A percentile compares a stretch with the other conserved stretches of the same genome.
These are phyloP conservation scores for Leccinum subtestaceum DNA, from an alignment of 768 basidiomycete species.

Conservation along the genomic window DNA sequence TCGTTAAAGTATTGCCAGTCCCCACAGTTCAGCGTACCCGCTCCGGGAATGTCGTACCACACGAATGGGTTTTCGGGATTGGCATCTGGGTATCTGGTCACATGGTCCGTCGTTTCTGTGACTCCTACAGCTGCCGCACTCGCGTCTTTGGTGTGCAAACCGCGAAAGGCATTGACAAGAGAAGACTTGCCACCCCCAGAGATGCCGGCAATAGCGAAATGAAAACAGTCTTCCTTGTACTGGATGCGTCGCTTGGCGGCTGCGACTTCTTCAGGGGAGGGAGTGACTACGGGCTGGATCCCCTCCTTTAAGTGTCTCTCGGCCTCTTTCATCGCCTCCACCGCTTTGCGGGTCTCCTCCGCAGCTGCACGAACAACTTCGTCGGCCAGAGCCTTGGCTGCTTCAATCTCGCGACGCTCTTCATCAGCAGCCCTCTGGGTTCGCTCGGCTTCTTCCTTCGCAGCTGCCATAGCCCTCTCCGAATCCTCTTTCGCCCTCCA, in stretches of 20 bases:
- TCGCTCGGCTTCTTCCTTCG: not conserved
- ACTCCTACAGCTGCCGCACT: constrained; percentile 30
- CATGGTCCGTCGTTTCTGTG: constrained; percentile 28
- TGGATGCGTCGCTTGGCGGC: no score
- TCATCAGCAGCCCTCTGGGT: not conserved
- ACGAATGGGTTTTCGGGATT: constrained; percentile 20
- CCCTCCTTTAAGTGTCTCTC: constrained; percentile 22
- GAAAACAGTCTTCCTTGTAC: no score
- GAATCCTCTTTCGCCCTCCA: constrained; percentile 4
- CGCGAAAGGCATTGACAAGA: constrained; percentile 36
- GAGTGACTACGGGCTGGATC: constrained; percentile 26
- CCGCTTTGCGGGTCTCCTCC: constrained; percentile 1
- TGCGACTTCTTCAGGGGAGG: constrained; percentile 16
- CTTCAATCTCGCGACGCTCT: not conserved
- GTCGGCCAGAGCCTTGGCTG: not conserved
- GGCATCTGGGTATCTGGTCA: constrained; percentile 27
- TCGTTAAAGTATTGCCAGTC: constrained; percentile 38
- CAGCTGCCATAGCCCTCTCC: constrained; percentile 3
- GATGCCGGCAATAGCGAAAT: constrained; percentile 30
- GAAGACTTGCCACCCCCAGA: constrained; percentile 37
- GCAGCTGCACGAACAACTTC: not conserved
- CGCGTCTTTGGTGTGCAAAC: constrained; percentile 19
- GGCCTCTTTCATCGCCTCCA: constrained; percentile 12
- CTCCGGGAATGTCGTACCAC: constrained; percentile 39
- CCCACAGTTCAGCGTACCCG: constrained; percentile 30